Evolutionary conservation across 306 rosid species (phyloP).

Genomic region (Gastrolobium bilobum): DNA sequence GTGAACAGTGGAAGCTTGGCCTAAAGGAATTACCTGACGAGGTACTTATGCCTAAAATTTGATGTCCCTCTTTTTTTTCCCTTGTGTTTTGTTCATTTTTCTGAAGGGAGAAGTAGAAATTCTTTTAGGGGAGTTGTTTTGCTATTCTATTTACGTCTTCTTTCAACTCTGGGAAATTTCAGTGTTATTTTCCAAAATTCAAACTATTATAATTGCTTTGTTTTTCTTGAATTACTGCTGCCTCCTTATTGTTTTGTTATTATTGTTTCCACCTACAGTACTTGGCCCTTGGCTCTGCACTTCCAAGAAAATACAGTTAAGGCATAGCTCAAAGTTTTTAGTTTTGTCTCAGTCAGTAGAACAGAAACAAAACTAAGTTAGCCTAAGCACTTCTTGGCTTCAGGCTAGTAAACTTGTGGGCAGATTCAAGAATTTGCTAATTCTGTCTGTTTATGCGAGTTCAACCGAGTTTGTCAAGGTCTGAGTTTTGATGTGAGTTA

Average conservation of each 20-base stretch:
- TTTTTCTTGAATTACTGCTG: conserved; percentile 17
- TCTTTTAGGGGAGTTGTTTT: conserved; percentile 24
- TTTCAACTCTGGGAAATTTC: background rate
- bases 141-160: conserved; percentile 13
- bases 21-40: conserved; percentile 76
- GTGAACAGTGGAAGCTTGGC: conserved; percentile 73
- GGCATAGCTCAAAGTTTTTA: background rate
- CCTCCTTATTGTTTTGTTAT: conserved; percentile 4
- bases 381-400: conserved; percentile 3
- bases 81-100: conserved; percentile 8
- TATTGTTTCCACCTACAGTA: conserved; percentile 1
- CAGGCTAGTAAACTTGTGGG: background rate
- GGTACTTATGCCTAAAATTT: conserved; percentile 61
- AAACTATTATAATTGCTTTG: conserved; percentile 12
- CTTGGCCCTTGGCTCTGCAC: background rate
- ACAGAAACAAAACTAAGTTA: background rate
- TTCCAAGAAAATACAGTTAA: background rate
- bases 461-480: background rate
- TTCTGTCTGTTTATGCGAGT: background rate
- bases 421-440: background rate
- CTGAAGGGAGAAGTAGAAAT: background rate
- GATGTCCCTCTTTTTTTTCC: background rate
- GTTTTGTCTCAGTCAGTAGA: background rate
- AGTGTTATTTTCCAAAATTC: conserved; percentile 27
- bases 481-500: background rate